Evolutionary conservation across 2,329 filamentous ascomycete genomes (phyloP).

Genomic region (Phyllosticta citriasiana): DNA sequence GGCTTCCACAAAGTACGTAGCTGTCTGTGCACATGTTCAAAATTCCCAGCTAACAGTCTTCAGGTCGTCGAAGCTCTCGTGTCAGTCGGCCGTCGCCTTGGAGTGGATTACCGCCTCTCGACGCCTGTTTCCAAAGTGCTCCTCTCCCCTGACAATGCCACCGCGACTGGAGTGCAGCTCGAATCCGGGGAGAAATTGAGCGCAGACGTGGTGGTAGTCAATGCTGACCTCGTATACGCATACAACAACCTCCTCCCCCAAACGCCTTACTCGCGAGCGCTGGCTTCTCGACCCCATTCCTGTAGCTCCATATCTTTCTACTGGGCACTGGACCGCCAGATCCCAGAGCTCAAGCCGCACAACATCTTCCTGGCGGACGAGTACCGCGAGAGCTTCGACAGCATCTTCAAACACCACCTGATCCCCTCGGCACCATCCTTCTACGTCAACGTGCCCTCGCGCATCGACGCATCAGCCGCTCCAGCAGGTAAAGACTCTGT

Average conservation of each 20-base stretch:
- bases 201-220: conserved; percentile 60
- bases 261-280: conserved; percentile 31
- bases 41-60: conserved; percentile 8
- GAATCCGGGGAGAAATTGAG: conserved; percentile 46
- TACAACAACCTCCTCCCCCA: conserved; percentile 60
- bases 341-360: conserved; percentile 57
- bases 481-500: conserved; percentile 55
- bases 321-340: conserved; percentile 53
- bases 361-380: conserved; percentile 70
- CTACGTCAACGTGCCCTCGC: conserved; percentile 66
- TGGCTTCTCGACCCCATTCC: conserved; percentile 46
- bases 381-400: conserved; percentile 64
- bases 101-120: conserved; percentile 53
- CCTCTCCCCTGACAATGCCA: conserved; percentile 41
- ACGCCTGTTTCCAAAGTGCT: conserved; percentile 48
- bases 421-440: conserved; percentile 62
- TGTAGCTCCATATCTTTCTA: conserved; percentile 71
- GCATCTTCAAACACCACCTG: conserved; percentile 59
- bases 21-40: neutral
- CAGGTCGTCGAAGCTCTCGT: conserved; percentile 51
- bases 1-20: conserved; percentile 53
- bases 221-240: conserved; percentile 65
- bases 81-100: conserved; percentile 50
- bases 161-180: conserved; percentile 50
- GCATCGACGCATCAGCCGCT: conserved; percentile 58